Evolutionary conservation across 2,329 filamentous ascomycete genomes (phyloP).

Genomic region (Cadophora sp.): DNA sequence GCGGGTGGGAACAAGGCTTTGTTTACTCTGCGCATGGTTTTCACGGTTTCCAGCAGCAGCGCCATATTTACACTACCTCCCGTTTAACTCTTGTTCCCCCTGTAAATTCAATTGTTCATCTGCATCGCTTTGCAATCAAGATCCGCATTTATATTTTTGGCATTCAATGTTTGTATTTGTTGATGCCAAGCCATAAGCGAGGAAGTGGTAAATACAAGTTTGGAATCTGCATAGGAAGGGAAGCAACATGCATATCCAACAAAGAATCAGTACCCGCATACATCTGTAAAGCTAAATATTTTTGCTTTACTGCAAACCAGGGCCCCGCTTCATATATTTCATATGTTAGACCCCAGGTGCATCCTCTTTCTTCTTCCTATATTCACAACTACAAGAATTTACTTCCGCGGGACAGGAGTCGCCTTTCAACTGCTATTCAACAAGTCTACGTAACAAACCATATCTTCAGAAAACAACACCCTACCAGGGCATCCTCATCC

Average conservation of each 20-base stretch:
- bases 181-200: slow-evolving; percentile 2
- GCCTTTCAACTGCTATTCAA: no score
- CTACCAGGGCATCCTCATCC: no score
- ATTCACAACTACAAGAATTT: no score
- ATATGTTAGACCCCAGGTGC: no score
- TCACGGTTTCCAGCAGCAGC: neutral
- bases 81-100: neutral
- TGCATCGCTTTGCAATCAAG: neutral
- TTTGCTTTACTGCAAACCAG: no score
- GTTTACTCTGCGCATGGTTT: neutral
- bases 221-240: neutral
- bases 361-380: no score
- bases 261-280: neutral
- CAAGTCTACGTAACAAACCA: no score
- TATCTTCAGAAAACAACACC: no score
- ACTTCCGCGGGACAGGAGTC: no score
- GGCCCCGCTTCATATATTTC: no score
- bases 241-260: neutral
- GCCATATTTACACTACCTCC: neutral
- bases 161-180: neutral
- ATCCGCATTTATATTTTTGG: neutral
- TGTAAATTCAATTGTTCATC: neutral
- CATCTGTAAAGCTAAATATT: no score
- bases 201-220: neutral
- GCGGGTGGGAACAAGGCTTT: neutral